Evolutionary conservation across 768 basidiomycete genomes (phyloP), one percentile per base, ranked within the genome.

Genomic region (Crepidotus variabilis): DNA sequence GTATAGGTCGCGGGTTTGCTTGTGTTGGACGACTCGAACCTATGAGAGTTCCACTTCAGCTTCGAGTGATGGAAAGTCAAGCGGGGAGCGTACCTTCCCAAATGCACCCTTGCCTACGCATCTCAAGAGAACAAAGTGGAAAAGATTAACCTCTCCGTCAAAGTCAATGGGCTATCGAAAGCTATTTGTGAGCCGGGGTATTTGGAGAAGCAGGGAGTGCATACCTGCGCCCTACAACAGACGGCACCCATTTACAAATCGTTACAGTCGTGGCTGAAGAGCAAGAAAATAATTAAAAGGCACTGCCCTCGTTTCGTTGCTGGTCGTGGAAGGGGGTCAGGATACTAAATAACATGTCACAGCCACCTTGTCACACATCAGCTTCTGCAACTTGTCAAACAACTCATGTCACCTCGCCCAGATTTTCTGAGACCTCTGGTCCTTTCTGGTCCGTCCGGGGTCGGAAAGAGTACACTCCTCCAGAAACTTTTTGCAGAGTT

Each of bases 21-120:
- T 99, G 77, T 98, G 97, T 72, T 99, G 96, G 6, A 99, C 97
- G 58, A 99, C 96, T 46, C 97, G 90, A 75, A 99, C 96, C 96
- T 98, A 20, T 50, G 55, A 56, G 64, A 45, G 50, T 47, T 23
- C 53, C 20, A 54, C 23, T 32, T 52, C 50, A 61, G n/a, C 35
- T 68, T 7, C 21, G 60, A 65, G 54, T 52, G 43, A 21, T 28
- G 50, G 45, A 28, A 16, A 2, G 34, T 55, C 53, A 48, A 9
- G 36, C n/a, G 16, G 13, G 9, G 18, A 51, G 67, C 72, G 52
- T 33, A 94, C 96, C 86, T 99, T 98, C 69, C 96, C 96, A 72
- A 99, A 98, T 1, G 96, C 96, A 51, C 96, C 96, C 71, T 98
- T 98, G 20, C 96, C 96, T n/a, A 99, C 95, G 61, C 93, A 95